Evolutionary conservation across 2,329 filamentous ascomycete genomes (phyloP).

Genomic region (Cercospora sp.): DNA sequence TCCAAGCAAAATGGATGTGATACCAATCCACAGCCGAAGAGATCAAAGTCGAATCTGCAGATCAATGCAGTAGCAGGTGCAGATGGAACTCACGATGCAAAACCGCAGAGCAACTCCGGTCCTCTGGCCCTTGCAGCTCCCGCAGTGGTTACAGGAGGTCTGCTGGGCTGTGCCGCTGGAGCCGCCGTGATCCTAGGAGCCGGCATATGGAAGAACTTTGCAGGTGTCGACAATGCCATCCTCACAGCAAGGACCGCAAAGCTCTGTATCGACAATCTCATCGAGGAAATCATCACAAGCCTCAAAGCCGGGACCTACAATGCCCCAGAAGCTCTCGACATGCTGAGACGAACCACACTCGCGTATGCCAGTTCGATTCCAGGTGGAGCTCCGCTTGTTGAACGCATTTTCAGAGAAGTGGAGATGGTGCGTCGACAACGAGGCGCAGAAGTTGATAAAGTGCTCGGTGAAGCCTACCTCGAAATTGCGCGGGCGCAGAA

Average conservation of each 20-base stretch:
- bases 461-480: constrained; percentile 27
- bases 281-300: constrained; percentile 33
- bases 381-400: constrained; percentile 31
- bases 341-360: constrained; percentile 34
- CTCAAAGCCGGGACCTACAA: constrained; percentile 35
- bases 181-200: constrained; percentile 32
- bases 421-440: constrained; percentile 30
- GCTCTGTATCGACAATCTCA: constrained; percentile 33
- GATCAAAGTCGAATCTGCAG: neutral
- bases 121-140: constrained; percentile 26
- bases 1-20: neutral
- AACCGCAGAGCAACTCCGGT: neutral
- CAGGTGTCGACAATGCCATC: constrained; percentile 31
- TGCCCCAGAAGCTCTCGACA: constrained; percentile 34
- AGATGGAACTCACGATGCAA: neutral
- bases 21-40: neutral
- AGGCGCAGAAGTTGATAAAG: constrained; percentile 31
- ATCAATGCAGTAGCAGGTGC: neutral
- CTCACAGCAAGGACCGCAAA: constrained; percentile 31
- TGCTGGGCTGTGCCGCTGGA: constrained; percentile 34
- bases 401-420: constrained; percentile 33
- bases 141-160: constrained; percentile 33
- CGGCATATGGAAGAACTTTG: constrained; percentile 32
- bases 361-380: constrained; percentile 34
- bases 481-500: constrained; percentile 28